Evolutionary conservation across 768 basidiomycete species (phyloP).

Genomic region (Lepiota brunneoincarnata): DNA sequence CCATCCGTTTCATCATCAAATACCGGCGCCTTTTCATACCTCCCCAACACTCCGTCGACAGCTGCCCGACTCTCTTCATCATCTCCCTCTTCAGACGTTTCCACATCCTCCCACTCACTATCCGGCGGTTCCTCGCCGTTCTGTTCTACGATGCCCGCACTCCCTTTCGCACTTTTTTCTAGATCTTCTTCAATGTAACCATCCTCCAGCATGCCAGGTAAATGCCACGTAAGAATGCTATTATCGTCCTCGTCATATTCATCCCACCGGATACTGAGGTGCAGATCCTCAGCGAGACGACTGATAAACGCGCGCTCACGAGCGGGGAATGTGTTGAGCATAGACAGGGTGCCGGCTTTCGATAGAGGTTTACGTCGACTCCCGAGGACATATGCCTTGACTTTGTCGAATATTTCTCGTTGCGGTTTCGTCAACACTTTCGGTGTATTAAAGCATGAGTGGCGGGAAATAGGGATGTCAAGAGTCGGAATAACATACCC

Average conservation of each 20-base stretch:
- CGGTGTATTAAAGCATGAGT: neutral
- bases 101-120: constrained; percentile 54
- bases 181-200: constrained; percentile 30
- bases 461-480: constrained; percentile 14
- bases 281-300: constrained; percentile 72
- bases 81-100: constrained; percentile 48
- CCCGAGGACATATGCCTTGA: constrained; percentile 72
- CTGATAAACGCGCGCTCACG: constrained; percentile 79
- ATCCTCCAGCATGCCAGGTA: constrained; percentile 45
- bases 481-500: constrained; percentile 45
- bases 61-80: constrained; percentile 74
- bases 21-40: constrained; percentile 86
- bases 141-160: constrained; percentile 31
- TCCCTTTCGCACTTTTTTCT: constrained; percentile 6
- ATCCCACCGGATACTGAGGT: constrained; percentile 86
- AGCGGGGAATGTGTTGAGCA: constrained; percentile 80
- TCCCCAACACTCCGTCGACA: constrained; percentile 77
- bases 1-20: constrained; percentile 67
- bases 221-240: constrained; percentile 68
- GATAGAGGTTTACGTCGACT: constrained; percentile 31
- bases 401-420: constrained; percentile 71
- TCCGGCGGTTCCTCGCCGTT: constrained; percentile 26
- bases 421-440: constrained; percentile 73
- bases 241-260: constrained; percentile 84
- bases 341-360: constrained; percentile 45